Percentiles rank a stretch among this genome's conserved stretches.
Conservation (phyloP, 2,329 filamentous ascomycete genomes). For the Truncatella angustata region DNA sequence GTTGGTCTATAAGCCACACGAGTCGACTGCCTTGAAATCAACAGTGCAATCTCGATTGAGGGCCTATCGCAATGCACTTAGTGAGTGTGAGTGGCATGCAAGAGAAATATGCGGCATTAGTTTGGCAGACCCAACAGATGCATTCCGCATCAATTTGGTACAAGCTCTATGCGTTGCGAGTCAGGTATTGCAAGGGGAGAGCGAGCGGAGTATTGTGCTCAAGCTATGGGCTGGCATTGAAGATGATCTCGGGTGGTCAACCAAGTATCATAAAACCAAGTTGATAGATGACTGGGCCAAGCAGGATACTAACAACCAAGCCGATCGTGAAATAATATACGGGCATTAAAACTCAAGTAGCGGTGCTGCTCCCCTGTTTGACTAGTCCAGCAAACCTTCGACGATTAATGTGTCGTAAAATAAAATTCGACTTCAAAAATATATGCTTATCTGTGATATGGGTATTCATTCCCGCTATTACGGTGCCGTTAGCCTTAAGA, state of each 20-base stretch:
- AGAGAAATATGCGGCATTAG: constrained; percentile 62
- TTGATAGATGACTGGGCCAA: background rate
- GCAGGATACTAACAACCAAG: too few species aligned
- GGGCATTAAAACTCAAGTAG: too few species aligned
- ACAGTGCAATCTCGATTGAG: constrained; percentile 53
- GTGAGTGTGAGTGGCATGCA: constrained; percentile 54
- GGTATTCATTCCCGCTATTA: too few species aligned
- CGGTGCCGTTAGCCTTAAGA: too few species aligned
- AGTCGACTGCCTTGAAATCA: constrained; percentile 47
- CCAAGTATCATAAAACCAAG: background rate
- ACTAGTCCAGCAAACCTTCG: too few species aligned
- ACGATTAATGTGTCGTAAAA: too few species aligned
- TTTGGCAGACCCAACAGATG: constrained; percentile 52
- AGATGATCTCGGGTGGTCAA: background rate
- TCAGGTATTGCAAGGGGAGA: constrained; percentile 53
- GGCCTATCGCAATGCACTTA: constrained; percentile 54
- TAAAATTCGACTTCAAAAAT: too few species aligned
- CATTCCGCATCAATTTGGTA: constrained; percentile 55
- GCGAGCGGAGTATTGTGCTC: constrained; percentile 31
- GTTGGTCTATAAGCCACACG: constrained; percentile 57
- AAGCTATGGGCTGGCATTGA: background rate
- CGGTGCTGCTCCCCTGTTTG: too few species aligned
- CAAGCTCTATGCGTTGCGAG: constrained; percentile 62
- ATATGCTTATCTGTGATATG: too few species aligned
- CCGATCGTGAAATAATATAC: too few species aligned